Evolutionary conservation across 2,329 filamentous ascomycete genomes (phyloP).

Genomic region (Aspergillus sp.): DNA sequence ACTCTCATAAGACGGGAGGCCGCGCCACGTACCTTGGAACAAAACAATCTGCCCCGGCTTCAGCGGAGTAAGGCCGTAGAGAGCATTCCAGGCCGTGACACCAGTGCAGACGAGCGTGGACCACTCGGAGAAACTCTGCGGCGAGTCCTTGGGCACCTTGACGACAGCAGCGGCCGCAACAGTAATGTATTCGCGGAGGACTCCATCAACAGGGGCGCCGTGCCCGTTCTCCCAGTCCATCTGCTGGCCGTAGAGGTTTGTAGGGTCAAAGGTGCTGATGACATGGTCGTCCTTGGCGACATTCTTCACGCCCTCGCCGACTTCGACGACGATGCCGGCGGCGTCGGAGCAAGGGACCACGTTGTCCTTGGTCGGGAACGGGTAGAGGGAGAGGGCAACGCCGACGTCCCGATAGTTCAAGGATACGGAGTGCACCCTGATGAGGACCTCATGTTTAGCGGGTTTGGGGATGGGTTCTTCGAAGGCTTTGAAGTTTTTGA

Average conservation of each 20-base stretch:
- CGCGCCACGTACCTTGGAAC: conserved; percentile 30
- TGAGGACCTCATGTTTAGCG: conserved; percentile 21
- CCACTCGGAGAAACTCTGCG: conserved; percentile 35
- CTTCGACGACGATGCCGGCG: conserved; percentile 40
- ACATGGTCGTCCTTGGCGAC: conserved; percentile 41
- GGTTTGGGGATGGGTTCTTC: conserved; percentile 1
- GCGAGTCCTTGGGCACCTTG: conserved; percentile 36
- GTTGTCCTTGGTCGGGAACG: conserved; percentile 36
- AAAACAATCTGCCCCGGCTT: conserved; percentile 25
- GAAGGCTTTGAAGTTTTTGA: conserved; percentile 2
- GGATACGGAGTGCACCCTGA: conserved; percentile 17
- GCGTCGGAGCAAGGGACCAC: conserved; percentile 44
- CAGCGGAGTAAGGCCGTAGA: conserved; percentile 42
- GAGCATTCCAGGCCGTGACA: conserved; percentile 49
- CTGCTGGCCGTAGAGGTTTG: conserved; percentile 32
- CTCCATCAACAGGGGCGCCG: conserved; percentile 39
- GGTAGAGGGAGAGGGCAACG: conserved; percentile 29
- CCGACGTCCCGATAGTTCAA: conserved; percentile 18
- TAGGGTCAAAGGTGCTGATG: conserved; percentile 30
- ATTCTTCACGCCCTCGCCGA: conserved; percentile 31
- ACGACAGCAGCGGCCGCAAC: conserved; percentile 39
- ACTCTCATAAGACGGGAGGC: too few species aligned
- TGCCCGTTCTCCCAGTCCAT: conserved; percentile 28
- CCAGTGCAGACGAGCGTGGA: conserved; percentile 45
- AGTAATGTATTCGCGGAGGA: conserved; percentile 43